Percentiles rank a stretch among this genome's conserved stretches.
Conservation (phyloP, 305 asterid genomes). For the Solanum hybrid region DNA sequence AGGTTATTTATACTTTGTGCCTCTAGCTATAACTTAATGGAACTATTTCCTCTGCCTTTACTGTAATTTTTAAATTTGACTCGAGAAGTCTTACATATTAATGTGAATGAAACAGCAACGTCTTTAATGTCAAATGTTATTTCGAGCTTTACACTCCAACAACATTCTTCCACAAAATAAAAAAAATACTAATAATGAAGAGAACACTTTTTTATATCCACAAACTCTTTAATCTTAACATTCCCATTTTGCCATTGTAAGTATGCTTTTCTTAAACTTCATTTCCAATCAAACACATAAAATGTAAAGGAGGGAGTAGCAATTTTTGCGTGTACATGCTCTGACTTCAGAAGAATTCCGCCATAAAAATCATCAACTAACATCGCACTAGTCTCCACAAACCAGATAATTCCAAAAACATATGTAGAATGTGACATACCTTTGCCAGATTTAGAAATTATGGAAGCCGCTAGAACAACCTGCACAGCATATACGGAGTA, state of each 20-base stretch:
- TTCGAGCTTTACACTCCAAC: not conserved
- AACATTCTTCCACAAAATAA: not conserved
- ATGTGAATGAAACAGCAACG: not conserved
- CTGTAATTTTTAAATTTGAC: not conserved
- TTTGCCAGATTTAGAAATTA: conserved; percentile 79
- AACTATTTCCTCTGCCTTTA: not conserved
- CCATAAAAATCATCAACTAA: not conserved
- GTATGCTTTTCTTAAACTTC: not conserved
- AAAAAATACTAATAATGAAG: not conserved
- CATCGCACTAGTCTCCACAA: not conserved
- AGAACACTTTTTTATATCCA: not conserved
- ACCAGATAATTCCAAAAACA: not conserved
- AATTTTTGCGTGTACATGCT: not conserved
- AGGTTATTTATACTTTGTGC: not conserved
- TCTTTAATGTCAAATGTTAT: not conserved
- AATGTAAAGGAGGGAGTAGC: not conserved
- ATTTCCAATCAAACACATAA: not conserved
- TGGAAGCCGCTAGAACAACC: conserved; percentile 90
- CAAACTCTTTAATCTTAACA: not conserved
- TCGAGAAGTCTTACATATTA: not conserved
- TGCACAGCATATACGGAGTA: conserved; percentile 18
- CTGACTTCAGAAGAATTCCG: not conserved
- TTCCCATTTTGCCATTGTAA: not conserved
- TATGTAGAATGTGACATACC: conserved; percentile 31
- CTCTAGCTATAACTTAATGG: not conserved